These are phyloP conservation scores for Sinapis alba DNA, from an alignment of 441 rosid genomes.

Conservation along the genomic window DNA sequence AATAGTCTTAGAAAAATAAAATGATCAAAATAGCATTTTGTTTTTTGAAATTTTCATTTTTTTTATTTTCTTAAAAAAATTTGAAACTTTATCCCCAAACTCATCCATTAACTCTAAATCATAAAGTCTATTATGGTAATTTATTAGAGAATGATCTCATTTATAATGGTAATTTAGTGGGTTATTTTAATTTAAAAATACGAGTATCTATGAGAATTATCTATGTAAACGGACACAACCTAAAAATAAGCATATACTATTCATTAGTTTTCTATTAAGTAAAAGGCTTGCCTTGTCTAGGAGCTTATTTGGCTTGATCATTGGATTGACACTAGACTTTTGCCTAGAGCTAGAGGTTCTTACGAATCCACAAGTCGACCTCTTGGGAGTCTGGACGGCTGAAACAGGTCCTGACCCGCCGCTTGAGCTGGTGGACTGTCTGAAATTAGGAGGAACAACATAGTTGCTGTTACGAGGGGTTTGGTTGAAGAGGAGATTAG, in stretches of 20 bases:
- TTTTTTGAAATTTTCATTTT: too few relatives aligned
- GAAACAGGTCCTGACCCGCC: constrained; percentile 21
- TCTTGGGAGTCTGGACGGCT: constrained; percentile 31
- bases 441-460: constrained; percentile 28
- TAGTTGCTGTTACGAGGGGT: constrained; percentile 43
- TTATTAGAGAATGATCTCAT: background rate
- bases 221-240: background rate
- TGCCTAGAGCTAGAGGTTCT: constrained; percentile 41
- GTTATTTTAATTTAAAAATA: background rate
- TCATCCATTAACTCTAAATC: too few relatives aligned
- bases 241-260: background rate
- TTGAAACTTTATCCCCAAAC: too few relatives aligned
- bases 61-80: too few relatives aligned
- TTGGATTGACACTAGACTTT: constrained; percentile 39
- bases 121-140: too few relatives aligned
- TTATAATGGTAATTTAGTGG: background rate
- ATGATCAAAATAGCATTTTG: too few relatives aligned
- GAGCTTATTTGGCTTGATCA: constrained; percentile 38
- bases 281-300: constrained; percentile 35
- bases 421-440: constrained; percentile 37
- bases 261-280: background rate
- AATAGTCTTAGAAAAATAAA: too few relatives aligned
- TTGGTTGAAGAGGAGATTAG: constrained; percentile 42
- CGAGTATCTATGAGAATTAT: background rate
- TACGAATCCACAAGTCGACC: constrained; percentile 24